These are phyloP conservation scores for Noccaea bulbosa DNA, from an alignment of 345 rosid genomes.

Conservation along the genomic window DNA sequence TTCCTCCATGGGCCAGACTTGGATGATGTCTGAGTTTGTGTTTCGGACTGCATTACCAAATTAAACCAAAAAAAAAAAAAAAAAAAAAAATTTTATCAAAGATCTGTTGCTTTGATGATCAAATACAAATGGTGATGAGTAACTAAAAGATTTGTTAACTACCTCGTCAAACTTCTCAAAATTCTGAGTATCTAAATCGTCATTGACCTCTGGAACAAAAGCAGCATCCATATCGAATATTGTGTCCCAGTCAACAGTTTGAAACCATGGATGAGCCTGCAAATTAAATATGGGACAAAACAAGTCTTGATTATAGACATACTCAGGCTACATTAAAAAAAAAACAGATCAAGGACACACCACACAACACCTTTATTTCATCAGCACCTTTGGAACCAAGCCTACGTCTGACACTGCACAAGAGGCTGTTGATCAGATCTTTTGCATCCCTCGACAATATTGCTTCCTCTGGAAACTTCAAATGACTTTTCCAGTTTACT, in stretches of 20 bases:
- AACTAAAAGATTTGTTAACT: not conserved
- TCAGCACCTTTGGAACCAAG: conserved; percentile 84
- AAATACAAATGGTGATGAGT: conserved; percentile 12
- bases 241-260: conserved; percentile 73
- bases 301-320: not conserved
- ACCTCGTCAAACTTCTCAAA: conserved; percentile 98
- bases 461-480: conserved; percentile 98
- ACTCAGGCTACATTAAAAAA: conserved; percentile 2
- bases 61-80: no score
- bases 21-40: conserved; percentile 50
- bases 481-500: conserved; percentile 94
- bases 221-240: conserved; percentile 94
- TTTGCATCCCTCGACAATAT: conserved; percentile 74
- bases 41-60: conserved; percentile 52
- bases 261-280: conserved; percentile 91
- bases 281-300: conserved; percentile 27
- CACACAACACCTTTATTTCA: conserved; percentile 93
- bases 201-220: conserved; percentile 87
- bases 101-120: not conserved
- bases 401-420: conserved; percentile 88
- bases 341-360: conserved; percentile 48
- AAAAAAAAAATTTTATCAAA: no score
- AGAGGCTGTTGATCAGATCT: conserved; percentile 76
- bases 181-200: conserved; percentile 96
- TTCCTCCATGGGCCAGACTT: conserved; percentile 89